A percentile compares a stretch with the other conserved stretches of the same genome.
Evolutionary conservation across 345 rosid genomes (phyloP).

Genomic region (Heritiera littoralis): DNA sequence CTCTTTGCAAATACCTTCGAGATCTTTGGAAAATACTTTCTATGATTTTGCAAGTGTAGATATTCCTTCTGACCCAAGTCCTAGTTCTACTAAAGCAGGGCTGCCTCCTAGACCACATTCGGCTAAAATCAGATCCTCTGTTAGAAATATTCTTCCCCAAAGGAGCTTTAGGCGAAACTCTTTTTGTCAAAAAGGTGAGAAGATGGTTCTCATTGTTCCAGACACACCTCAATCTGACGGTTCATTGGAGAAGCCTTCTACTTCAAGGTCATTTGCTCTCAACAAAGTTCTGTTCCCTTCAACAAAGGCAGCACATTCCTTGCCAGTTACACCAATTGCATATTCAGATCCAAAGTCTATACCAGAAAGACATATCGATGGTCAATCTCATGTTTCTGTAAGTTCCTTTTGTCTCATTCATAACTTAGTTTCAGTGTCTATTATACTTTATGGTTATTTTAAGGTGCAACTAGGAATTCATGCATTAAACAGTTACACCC

Average conservation of each 20-base stretch:
- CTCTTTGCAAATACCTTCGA: slow-evolving; percentile 49
- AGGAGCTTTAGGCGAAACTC: slow-evolving; percentile 39
- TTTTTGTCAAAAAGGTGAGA: slow-evolving; percentile 37
- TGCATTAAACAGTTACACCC: not conserved
- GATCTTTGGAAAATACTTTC: slow-evolving; percentile 38
- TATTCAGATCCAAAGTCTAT: slow-evolving; percentile 30
- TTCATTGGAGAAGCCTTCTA: slow-evolving; percentile 35
- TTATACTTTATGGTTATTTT: not conserved
- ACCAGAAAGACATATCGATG: slow-evolving; percentile 21
- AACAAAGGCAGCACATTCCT: slow-evolving; percentile 40
- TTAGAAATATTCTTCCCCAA: slow-evolving; percentile 46
- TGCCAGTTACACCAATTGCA: slow-evolving; percentile 48
- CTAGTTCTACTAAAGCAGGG: slow-evolving; percentile 37
- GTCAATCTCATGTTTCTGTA: slow-evolving; percentile 28
- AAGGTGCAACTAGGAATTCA: slow-evolving; percentile 7
- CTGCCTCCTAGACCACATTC: slow-evolving; percentile 54
- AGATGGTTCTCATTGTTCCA: slow-evolving; percentile 38
- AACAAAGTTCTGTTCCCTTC: slow-evolving; percentile 43
- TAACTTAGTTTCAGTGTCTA: not conserved
- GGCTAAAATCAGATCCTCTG: slow-evolving; percentile 41
- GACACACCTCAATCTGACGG: slow-evolving; percentile 39
- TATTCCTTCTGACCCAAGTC: slow-evolving; percentile 31
- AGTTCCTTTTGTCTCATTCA: slow-evolving; percentile 18
- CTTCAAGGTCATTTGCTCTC: slow-evolving; percentile 45
- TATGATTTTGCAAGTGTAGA: slow-evolving; percentile 25